Evolutionary conservation across 257 asterid genomes (phyloP).

Genomic region (Solanum chmielewskii): DNA sequence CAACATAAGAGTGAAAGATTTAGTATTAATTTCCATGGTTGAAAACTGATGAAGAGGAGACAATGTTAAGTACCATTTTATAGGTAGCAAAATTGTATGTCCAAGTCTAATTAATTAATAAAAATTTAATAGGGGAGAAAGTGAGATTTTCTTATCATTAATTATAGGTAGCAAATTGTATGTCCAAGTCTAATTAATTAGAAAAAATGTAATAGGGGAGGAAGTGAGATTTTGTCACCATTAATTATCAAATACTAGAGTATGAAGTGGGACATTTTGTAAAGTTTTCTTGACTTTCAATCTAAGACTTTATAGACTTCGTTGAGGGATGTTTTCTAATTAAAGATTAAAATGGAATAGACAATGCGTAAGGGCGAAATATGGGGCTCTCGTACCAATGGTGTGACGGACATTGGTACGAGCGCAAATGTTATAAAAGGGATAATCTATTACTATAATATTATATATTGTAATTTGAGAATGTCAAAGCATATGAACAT

Average conservation of each 20-base stretch:
- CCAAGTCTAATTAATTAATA: too few species aligned
- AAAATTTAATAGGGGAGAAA: not conserved
- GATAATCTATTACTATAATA: too few species aligned
- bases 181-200: too few species aligned
- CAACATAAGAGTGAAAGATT: not conserved
- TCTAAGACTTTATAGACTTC: too few species aligned
- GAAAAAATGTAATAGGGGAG: not conserved
- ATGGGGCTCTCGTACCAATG: too few species aligned
- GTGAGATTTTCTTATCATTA: not conserved
- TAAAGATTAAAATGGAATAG: too few species aligned
- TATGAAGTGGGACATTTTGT: not conserved
- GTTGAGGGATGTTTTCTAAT: too few species aligned
- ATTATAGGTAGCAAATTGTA: not conserved
- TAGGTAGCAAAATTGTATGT: not conserved
- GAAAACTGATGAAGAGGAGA: not conserved
- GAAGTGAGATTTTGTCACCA: not conserved
- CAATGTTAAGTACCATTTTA: not conserved
- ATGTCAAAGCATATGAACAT: too few species aligned
- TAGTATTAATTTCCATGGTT: not conserved
- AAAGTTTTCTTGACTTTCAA: not conserved
- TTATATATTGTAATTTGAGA: too few species aligned
- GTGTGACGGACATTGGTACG: too few species aligned
- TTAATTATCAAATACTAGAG: not conserved
- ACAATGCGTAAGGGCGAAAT: too few species aligned
- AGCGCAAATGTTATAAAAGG: too few species aligned